Base-by-base conservation (phyloP, 2,329 filamentous ascomycete genomes). In the Aspergillus spinulosporus region DNA sequence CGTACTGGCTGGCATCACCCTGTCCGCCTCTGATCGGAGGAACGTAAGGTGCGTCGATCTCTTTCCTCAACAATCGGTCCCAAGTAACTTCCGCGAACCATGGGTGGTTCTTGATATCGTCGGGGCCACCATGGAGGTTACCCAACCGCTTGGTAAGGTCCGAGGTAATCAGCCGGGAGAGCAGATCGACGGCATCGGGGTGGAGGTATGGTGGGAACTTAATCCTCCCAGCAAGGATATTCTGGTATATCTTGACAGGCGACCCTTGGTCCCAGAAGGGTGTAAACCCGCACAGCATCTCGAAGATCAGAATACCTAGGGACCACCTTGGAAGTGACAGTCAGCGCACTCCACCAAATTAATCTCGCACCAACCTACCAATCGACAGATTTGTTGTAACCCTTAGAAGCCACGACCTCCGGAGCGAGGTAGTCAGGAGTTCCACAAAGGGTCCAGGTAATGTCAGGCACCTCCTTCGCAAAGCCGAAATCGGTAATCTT, bases 401-500 rank as follows among this genome's bases (percentile, higher is more conserved):
- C 94, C 78, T 97, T 97, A 74, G 93, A 97, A 58, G 92, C 92
- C n/a, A 99, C 94, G 11, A 99, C 94, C 77, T 99, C 94, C 0
- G 94, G 94, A 0, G 94, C 94, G 36, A 99, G 84, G 72, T 99
- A 99, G 76, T 99, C 94, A 5, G 94, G 94, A 9, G 94, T 99
- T 59, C 94, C 94, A 72, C 94, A 99, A 43, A 99, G 83, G 28
- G 94, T 99, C 94, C 94, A 99, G 42, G 94, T 99, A 77, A 97
- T 97, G 81, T 99, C 94, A 12, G 92, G 92, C 28, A 99, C 94
- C 65, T 92, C 90, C 80, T 99, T 99, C 49, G 94, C 94, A 71
- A 99, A 99, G 2, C 94, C 94, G 76, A 99, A 99, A 79, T 99
- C 93, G 12, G 92, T 97, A 70, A 97, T 97, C 76, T 97, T 97